Evolutionary conservation across 2,329 filamentous ascomycete genomes (phyloP), one percentile per base, ranked within the genome.

Genomic region (Pestalotiopsis sp.): DNA sequence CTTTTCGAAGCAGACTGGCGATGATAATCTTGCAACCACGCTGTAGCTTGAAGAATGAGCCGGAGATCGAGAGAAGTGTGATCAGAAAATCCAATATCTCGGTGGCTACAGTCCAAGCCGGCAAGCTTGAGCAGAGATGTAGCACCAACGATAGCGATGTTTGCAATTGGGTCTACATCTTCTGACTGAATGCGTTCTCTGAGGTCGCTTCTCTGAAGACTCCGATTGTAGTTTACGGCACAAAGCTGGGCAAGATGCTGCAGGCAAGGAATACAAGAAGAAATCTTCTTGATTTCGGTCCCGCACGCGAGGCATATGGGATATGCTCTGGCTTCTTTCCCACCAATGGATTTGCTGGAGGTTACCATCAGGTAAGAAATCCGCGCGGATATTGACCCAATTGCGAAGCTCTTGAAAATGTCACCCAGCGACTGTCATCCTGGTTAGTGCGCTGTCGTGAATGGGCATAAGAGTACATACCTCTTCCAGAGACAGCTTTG

Each of bases 1-100:
- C 81, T 81, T 59, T 88, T 83, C 57, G 83, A 82, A 20, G 45
- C 6, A 7, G 39, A 11, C 5, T 0, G 85, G 83, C 0, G 80
- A 82, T 31, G 56, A 67, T 64, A 78, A 74, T 82, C 78, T 39
- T 89, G 85, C 0, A 89, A 80, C 4, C 89, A 75, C 0, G 84
- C 69, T 1, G 85, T 76, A 0, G 86, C 87, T 60, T 85, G 85
- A 0, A 89, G 75, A 20, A 89, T 78, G 11, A 77, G 70, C 4
- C 75, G 69, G 0, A 77, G 67, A 25, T 81, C 70, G 2, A 75
- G 70, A 4, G 65, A 4, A n/a, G 70, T 69, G 11, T 78, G 62
- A 5, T 74, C 71, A 3, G 76, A 73, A 23, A 57, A 70, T 17
- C 66, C 70, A 7, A 61, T 49, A n/a, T 49, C 63, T 31, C 67